Evolutionary conservation across 1,284 basidiomycete genomes (phyloP), one percentile per base, ranked within the genome.

Genomic region (Melampsora americana): DNA sequence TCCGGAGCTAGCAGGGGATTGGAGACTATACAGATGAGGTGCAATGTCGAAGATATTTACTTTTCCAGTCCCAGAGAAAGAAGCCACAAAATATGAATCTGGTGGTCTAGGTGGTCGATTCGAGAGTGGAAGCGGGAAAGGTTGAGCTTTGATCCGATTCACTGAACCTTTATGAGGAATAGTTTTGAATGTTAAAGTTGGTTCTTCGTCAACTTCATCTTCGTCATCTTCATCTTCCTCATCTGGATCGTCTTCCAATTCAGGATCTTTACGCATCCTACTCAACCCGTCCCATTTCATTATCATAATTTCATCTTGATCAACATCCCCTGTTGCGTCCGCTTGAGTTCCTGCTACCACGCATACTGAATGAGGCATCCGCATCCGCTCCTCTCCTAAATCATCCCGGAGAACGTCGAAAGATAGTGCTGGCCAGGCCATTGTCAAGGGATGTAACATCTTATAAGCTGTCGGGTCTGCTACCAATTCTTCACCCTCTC

Each of bases 1-100:
- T 77, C 87, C 84, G 60, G 86, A 83, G 83, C 90, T 88, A 69
- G 92, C 89, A 12, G 92, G 92, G 53, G 90, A 87, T 78, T 92
- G 89, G 28, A 99, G 88, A 0, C 92, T 90, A 83, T 97, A 92
- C 80, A 97, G 90, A 66, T 96, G 87, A 0, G 95, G 94, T 23
- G 93, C 90, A 62, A 99, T 88, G 83, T 99, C 92, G 86, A 90
- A 99, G 79, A 99, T 93, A 84, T 97, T 90, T 16, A 98, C 93
- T 83, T 96, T 96, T 65, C 96, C 96, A 0, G 93, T 95, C 82
- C 99, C 96, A 59, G 92, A 87, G 90, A 94, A 99, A 4, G 91
- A 90, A 18, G 96, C 93, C 78, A 92, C 90, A 82, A 93, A 90
- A 84, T 99, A 99, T 0, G 92, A 91, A 78, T 90, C 89, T 1